Evolutionary conservation across 2,329 filamentous ascomycete genomes (phyloP).

Genomic region (Colletotrichum lini): DNA sequence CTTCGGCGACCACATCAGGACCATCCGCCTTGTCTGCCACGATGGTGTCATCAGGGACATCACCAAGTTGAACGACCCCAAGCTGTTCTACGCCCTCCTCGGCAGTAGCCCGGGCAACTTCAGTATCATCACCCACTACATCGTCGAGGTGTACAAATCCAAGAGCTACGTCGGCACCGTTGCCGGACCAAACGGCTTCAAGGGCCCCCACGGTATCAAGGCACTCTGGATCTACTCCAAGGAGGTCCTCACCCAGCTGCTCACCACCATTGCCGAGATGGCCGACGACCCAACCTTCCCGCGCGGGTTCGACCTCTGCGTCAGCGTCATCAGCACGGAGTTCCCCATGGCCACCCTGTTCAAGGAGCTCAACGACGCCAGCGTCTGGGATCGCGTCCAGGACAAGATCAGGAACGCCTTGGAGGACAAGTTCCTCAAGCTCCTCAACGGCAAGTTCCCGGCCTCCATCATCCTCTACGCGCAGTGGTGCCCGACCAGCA

Average conservation of each 20-base stretch:
- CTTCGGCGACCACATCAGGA: slow-evolving; percentile 66
- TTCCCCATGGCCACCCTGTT: slow-evolving; percentile 55
- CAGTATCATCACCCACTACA: slow-evolving; percentile 69
- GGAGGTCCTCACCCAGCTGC: slow-evolving; percentile 54
- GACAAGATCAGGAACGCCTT: slow-evolving; percentile 53
- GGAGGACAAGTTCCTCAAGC: slow-evolving; percentile 54
- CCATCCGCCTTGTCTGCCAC: slow-evolving; percentile 63
- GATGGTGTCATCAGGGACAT: slow-evolving; percentile 62
- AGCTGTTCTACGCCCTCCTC: slow-evolving; percentile 72
- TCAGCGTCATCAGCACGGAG: slow-evolving; percentile 61
- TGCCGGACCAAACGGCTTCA: slow-evolving; percentile 27
- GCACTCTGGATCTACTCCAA: slow-evolving; percentile 58
- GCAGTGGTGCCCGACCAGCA: slow-evolving; percentile 61
- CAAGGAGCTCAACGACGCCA: slow-evolving; percentile 51
- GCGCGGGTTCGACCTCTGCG: slow-evolving; percentile 62
- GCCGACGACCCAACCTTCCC: slow-evolving; percentile 59
- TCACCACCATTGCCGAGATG: slow-evolving; percentile 60
- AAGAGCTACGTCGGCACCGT: slow-evolving; percentile 25
- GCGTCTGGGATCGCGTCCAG: slow-evolving; percentile 43
- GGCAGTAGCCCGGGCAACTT: slow-evolving; percentile 72
- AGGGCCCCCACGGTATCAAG: slow-evolving; percentile 59
- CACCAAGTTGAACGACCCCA: slow-evolving; percentile 62
- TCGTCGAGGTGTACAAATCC: slow-evolving; percentile 57
- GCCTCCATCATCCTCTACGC: slow-evolving; percentile 62
- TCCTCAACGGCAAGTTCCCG: slow-evolving; percentile 55